Conservation (phyloP, 495 filamentous ascomycete species). For the Bombardia bombarda region DNA sequence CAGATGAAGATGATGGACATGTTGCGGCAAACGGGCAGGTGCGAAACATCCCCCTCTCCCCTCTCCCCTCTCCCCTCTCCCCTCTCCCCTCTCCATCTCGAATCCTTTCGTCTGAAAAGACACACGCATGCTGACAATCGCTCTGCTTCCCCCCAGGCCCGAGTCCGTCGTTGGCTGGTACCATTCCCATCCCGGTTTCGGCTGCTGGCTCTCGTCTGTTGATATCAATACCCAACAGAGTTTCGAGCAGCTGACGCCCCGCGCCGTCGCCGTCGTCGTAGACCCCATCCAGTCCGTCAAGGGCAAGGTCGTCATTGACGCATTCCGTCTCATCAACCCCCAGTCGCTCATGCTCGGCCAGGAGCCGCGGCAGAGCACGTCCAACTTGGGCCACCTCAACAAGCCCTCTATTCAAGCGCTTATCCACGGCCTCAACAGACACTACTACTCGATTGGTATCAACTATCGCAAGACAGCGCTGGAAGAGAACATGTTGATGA, state of each 20-base stretch:
- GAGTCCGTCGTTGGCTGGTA: slow-evolving; percentile 99
- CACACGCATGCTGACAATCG: slow-evolving; percentile 9
- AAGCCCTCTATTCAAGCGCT: slow-evolving; percentile 99
- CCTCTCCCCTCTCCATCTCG: not conserved
- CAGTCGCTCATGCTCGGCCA: slow-evolving; percentile 98
- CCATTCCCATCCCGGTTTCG: slow-evolving; percentile 97
- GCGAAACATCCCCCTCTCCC: slow-evolving; percentile 31
- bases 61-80: not conserved
- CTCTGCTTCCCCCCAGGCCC: slow-evolving; percentile 46
- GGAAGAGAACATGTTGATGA: slow-evolving; percentile 99
- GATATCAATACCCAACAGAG: slow-evolving; percentile 99
- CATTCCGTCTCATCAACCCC: slow-evolving; percentile 97
- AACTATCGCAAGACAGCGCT: slow-evolving; percentile 96
- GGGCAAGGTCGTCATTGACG: slow-evolving; percentile 98
- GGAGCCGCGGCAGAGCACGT: slow-evolving; percentile 96
- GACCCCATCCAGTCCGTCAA: slow-evolving; percentile 99
- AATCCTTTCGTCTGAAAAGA: not conserved
- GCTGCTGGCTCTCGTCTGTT: slow-evolving; percentile 96
- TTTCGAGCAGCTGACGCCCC: slow-evolving; percentile 93
- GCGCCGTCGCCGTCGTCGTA: slow-evolving; percentile 94
- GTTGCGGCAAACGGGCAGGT: slow-evolving; percentile 94
- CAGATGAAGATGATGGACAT: slow-evolving; percentile 99
- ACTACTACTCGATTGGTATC: slow-evolving; percentile 98
- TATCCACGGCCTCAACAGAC: slow-evolving; percentile 93
- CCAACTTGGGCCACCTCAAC: slow-evolving; percentile 95